Evolutionary conservation across 1,139 yeast genomes (phyloP).

Genomic region (Taphrina flavorubra): DNA sequence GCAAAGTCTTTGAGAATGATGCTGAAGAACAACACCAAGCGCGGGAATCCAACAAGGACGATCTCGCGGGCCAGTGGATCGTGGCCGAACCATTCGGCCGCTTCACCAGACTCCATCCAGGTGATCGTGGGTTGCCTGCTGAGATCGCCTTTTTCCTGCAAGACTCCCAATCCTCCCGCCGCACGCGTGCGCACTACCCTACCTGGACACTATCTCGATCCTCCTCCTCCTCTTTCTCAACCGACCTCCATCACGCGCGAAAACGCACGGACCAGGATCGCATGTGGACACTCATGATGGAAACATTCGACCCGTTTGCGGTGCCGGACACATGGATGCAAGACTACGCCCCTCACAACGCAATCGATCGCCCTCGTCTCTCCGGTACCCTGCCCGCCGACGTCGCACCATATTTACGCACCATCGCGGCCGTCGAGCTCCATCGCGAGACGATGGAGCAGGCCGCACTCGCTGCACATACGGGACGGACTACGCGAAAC

Average conservation of each 20-base stretch:
- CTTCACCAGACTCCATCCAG: constrained; percentile 22
- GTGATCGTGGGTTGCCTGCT: constrained; percentile 5
- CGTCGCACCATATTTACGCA: constrained; percentile 12
- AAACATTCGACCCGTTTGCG: constrained; percentile 17
- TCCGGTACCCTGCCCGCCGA: constrained; percentile 16
- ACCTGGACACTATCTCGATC: neutral
- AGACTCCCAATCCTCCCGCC: neutral
- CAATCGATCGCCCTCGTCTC: constrained; percentile 17
- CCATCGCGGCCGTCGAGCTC: neutral
- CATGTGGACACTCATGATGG: constrained; percentile 9
- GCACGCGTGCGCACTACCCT: neutral
- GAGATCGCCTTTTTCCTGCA: constrained; percentile 5
- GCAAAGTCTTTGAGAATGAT: constrained; percentile 19
- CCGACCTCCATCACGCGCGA: neutral
- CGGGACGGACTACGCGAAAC: constrained; percentile 20
- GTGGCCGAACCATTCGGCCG: constrained; percentile 26
- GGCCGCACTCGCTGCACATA: constrained; percentile 12
- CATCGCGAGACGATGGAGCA: neutral
- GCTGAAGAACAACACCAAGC: constrained; percentile 8
- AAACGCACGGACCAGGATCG: neutral
- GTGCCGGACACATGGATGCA: constrained; percentile 20
- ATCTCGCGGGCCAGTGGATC: constrained; percentile 11
- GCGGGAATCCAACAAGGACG: constrained; percentile 10
- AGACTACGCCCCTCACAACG: constrained; percentile 20
- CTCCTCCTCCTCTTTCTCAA: no score